Base-by-base conservation (phyloP, 768 basidiomycete species). In the Russula dissimulans region DNA sequence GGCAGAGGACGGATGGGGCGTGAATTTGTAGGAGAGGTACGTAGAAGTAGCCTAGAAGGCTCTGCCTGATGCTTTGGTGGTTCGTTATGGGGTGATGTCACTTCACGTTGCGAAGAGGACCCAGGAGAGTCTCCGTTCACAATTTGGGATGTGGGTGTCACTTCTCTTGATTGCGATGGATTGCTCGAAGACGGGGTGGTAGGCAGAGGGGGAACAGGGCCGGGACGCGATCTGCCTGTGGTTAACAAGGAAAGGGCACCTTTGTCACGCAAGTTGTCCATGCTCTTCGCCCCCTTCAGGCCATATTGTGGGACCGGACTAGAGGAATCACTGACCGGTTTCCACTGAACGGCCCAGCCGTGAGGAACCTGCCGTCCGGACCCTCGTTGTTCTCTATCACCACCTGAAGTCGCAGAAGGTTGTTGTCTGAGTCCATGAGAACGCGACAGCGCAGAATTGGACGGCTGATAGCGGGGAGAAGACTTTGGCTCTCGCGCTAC, bases 291-390 rank as follows among this genome's bases (percentile, higher is more conserved):
- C 65, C 55, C 60, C 59, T 65, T 65, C 44, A 65, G 39, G 32
- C 55, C 63, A 34, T 54, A 59, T 39, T 15, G 43, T 48, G 61
- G 61, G 15, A 17, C 43, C 39, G 64, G 61, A 42, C 44, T 57
- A n/a, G 64, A 64, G 14, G 57, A 7, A n/a, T 58, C 66, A 34
- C 65, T 57, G 22, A 42, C 34, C 7, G 62, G 54, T 34, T 80
- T 83, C 75, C 77, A 85, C 14, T 75, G 70, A 22, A 82, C 78
- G 29, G 79, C 68, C 73, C 78, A 80, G 42, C 73, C 74, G 8
- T 67, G 49, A 1, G 80, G 79, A 36, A 84, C 75, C 49, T 77
- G 75, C 42, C 76, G 76, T 31, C 75, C 71, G 31, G 54, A 52
- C 38, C 47, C 59, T 18, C 55, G 65, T 42, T 41, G 51, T 65